These are phyloP conservation scores for Venturia oleaginea DNA, from an alignment of 2,329 filamentous ascomycete genomes.

Conservation along the genomic window DNA sequence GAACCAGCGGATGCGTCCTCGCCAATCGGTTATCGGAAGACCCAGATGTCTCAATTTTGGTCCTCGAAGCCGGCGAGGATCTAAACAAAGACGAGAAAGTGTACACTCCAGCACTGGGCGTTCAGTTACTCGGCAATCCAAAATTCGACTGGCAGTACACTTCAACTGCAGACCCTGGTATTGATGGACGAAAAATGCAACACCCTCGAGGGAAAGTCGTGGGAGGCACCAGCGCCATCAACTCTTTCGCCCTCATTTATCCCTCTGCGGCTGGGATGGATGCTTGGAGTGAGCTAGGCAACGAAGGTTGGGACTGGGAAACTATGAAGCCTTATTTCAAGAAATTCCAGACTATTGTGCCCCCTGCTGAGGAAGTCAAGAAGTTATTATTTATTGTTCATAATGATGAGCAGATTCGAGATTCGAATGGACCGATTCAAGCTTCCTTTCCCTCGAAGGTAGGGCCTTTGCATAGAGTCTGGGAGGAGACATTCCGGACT, in stretches of 20 bases:
- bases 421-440: no score
- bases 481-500: background rate
- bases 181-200: slow-evolving; percentile 13
- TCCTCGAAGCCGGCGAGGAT: background rate
- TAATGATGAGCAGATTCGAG: no score
- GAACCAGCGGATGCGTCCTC: background rate
- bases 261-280: background rate
- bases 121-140: background rate
- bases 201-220: slow-evolving; percentile 22
- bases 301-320: slow-evolving; percentile 22
- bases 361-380: no score
- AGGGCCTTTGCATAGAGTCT: no score
- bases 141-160: background rate
- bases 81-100: background rate
- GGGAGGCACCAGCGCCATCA: slow-evolving; percentile 17
- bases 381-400: no score
- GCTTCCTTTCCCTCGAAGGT: no score
- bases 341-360: slow-evolving; percentile 9
- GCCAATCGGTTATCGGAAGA: background rate
- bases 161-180: background rate
- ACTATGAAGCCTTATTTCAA: slow-evolving; percentile 24
- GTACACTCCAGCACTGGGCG: background rate
- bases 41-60: background rate
- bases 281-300: background rate
- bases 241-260: background rate